Base-by-base conservation (phyloP, 345 rosid species). In the Dipteronia sinensis region DNA sequence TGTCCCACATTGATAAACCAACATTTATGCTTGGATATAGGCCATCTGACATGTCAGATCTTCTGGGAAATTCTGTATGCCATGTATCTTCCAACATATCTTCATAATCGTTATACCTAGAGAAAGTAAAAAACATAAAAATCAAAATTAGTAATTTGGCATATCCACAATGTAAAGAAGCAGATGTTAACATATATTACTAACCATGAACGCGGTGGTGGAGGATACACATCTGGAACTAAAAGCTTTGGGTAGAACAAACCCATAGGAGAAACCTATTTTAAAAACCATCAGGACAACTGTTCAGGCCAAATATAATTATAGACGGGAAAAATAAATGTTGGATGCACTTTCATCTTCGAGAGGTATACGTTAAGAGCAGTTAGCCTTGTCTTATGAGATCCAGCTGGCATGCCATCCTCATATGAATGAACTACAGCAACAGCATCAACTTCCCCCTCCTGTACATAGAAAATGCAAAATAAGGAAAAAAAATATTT, bases 261-360 rank as follows among this genome's bases (percentile, higher is more conserved):
- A 85, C 98, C 98, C 95, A 94, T 92, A 10, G 99, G 97, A 77
- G 98, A 94, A 76, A 96, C 98, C 98, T 94, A 80, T 70, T 72
- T 64, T 47, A 58, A 44, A 51, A 83, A 65, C n/a, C 42, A 75
- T 64, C 38, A 77, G 29, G 47, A 44, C 15, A 58, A 58, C 2
- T 46, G 6, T 65, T 31, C 55, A 53, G 11, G 66, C 69, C 44
- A 58, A 46, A 74, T 31, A 56, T 69, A 55, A 61, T 67, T 76
- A 29, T 23, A 55, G 40, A 77, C 61, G 10, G 64, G 51, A 75
- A 56, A 59, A 58, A 6, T 1, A 73, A 67, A 73, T 34, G 3
- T 27, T n/a, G 62, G 29, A 73, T 4, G 56, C 20, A 69, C 74
- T 75, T 79, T 23, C 49, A 38, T 73, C 76, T 53, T 20, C 19